Percentiles rank a stretch among this genome's conserved stretches.
phyloP scores from a whole-genome alignment of 2,329 filamentous ascomycete species.

The Mariannaea sp. region DNA sequence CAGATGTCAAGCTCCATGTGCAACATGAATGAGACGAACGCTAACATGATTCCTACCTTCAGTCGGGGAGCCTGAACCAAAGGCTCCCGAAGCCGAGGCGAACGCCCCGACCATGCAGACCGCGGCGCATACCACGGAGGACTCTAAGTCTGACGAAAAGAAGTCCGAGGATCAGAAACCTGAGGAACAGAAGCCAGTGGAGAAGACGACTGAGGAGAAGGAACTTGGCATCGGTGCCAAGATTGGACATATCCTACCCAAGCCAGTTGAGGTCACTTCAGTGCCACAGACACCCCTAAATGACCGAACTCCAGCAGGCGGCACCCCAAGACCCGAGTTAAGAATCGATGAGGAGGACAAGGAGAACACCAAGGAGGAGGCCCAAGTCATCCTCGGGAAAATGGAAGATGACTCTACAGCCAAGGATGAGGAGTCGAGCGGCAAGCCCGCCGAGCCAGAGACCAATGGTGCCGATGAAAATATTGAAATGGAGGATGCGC shows the following conservation, averaged over 20 bases:
- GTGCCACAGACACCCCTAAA: slow-evolving; percentile 46
- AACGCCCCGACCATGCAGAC: slow-evolving; percentile 37
- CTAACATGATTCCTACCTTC: slow-evolving; percentile 22
- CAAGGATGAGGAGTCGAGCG: slow-evolving; percentile 26
- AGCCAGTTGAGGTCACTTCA: slow-evolving; percentile 44
- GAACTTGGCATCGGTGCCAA: slow-evolving; percentile 24
- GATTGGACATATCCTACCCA: slow-evolving; percentile 32
- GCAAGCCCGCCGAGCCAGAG: slow-evolving; percentile 16
- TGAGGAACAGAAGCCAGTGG: slow-evolving; percentile 4
- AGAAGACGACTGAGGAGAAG: slow-evolving; percentile 27
- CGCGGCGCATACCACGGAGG: slow-evolving; percentile 29
- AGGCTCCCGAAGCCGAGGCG: slow-evolving; percentile 37
- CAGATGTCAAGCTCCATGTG: background rate
- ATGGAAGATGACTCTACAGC: slow-evolving; percentile 31
- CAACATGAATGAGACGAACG: slow-evolving; percentile 4
- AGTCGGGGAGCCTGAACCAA: slow-evolving; percentile 40
- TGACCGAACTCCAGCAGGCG: slow-evolving; percentile 42
- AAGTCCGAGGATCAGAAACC: slow-evolving; percentile 33
- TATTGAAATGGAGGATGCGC: slow-evolving; percentile 25
- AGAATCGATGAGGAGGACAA: slow-evolving; percentile 40
- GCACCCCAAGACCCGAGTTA: slow-evolving; percentile 43
- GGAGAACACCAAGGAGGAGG: slow-evolving; percentile 33
- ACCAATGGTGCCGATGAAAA: slow-evolving; percentile 31
- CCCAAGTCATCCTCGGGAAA: slow-evolving; percentile 34
- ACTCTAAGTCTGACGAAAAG: slow-evolving; percentile 30